Evolutionary conservation across 78 protist genomes (phyloP).

Genomic region (Tieghemostelium lacteum): DNA sequence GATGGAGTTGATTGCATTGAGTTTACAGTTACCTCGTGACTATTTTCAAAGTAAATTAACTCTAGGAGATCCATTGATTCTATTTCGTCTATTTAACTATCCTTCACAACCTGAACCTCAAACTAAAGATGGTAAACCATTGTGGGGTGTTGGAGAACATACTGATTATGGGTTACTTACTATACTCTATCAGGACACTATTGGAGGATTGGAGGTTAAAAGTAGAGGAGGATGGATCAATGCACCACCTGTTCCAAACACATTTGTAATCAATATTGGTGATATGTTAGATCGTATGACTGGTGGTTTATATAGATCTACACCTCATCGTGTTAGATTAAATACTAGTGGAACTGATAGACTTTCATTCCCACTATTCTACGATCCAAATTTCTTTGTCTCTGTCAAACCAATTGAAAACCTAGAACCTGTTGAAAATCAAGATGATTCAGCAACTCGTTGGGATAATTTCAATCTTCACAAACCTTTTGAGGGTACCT

Average conservation of each 20-base stretch:
- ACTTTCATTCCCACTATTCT: constrained; percentile 81
- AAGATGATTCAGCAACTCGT: constrained; percentile 23
- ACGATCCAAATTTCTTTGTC: constrained; percentile 75
- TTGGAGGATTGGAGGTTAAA: constrained; percentile 79
- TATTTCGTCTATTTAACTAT: constrained; percentile 65
- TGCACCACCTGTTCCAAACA: constrained; percentile 67
- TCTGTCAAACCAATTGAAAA: constrained; percentile 20
- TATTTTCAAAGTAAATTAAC: constrained; percentile 45
- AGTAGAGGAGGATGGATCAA: constrained; percentile 66
- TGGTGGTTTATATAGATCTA: constrained; percentile 76
- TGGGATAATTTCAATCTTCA: constrained; percentile 60
- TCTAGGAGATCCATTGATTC: constrained; percentile 54
- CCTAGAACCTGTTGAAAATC: not conserved
- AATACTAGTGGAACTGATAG: constrained; percentile 47
- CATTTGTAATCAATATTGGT: constrained; percentile 84
- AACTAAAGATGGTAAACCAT: not conserved
- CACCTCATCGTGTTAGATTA: constrained; percentile 79
- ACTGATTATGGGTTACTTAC: constrained; percentile 84
- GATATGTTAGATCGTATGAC: constrained; percentile 85
- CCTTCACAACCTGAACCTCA: not conserved
- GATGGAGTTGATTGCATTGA: constrained; percentile 50
- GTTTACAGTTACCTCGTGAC: not conserved
- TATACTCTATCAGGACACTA: constrained; percentile 70
- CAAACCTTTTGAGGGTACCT: constrained; percentile 20
- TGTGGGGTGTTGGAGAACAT: constrained; percentile 82